Base-by-base conservation (phyloP, 1,284 basidiomycete genomes). In the Ustilago hordei region DNA sequence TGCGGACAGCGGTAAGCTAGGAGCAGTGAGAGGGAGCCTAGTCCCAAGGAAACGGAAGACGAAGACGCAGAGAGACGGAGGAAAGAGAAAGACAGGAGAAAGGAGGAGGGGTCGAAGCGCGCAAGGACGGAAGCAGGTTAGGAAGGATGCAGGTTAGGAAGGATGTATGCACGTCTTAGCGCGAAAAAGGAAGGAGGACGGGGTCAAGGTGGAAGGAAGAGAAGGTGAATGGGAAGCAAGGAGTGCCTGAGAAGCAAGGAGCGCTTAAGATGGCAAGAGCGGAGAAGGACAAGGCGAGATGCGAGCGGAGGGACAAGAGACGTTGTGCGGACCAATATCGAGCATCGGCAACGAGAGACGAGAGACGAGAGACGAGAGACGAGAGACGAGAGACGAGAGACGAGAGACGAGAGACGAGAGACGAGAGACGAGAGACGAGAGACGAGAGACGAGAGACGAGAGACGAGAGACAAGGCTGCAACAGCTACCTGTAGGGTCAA, bases 121-220 rank as follows among this genome's bases (percentile, higher is more conserved):
- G 47, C 34, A 54, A 56, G 32, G 4, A 31, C 12, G 55, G 19
- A 56, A 9, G 36, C 11, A 13, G 23, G 23, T 23, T 23, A 52
- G 28, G 39, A 41, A 31, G 48, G 45, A 53, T 52, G 58, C 55
- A 61, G 45, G 60, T 68, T 32, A 35, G 34, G 50, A 41, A n/a
- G 36, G 39, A 28, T 28, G 23, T 3, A 28, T 28, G 23, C 23
- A 28, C 23, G 23, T 58, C 19, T 15, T 39, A 17, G 43, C 50
- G 54, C 31, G 47, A n/a, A 39, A 60, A n/a, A 31, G 12, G 45
- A 13, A 34, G 38, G 19, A 32, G 34, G 54, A 53, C 23, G 56
- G n/a, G 39, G 47, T 35, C 31, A 39, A 31, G 39, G 41, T 23
- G 60, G 38, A n/a, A 39, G 39, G 52, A 52, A 52, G 17, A n/a